Conservation (phyloP, 257 asterid species). For the Paraleonurus japonicus region DNA sequence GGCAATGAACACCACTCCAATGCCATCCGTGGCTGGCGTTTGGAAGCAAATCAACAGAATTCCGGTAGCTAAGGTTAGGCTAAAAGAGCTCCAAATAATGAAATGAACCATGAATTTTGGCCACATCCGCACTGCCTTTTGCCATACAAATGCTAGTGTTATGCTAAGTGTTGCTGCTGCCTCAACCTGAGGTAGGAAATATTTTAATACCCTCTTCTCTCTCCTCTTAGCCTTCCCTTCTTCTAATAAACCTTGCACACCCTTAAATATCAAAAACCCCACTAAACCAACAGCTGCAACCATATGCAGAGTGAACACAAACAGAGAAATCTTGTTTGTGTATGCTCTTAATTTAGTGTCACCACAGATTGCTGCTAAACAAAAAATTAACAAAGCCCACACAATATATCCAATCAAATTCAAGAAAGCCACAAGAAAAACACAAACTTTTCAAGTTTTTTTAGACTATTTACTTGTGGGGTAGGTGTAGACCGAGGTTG, state of each 20-base stretch:
- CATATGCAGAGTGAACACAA: slow-evolving; percentile 68
- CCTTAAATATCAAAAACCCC: slow-evolving; percentile 71
- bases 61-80: slow-evolving; percentile 68
- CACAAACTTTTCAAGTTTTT: not conserved
- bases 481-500: slow-evolving; percentile 63
- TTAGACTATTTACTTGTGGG: slow-evolving; percentile 52
- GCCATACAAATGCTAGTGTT: slow-evolving; percentile 83
- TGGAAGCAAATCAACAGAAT: slow-evolving; percentile 85
- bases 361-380: slow-evolving; percentile 47
- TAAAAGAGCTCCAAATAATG: slow-evolving; percentile 84
- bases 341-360: slow-evolving; percentile 71
- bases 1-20: slow-evolving; percentile 59
- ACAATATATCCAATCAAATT: slow-evolving; percentile 18
- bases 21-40: slow-evolving; percentile 71
- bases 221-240: slow-evolving; percentile 46
- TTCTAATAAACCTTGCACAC: slow-evolving; percentile 60
- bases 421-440: not conserved
- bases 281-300: slow-evolving; percentile 63
- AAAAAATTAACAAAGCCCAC: slow-evolving; percentile 14
- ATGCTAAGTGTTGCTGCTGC: slow-evolving; percentile 83
- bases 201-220: slow-evolving; percentile 55
- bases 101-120: slow-evolving; percentile 84
- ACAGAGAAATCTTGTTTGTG: slow-evolving; percentile 84
- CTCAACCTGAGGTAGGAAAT: slow-evolving; percentile 87
- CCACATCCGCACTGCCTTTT: slow-evolving; percentile 80